phyloP scores from a whole-genome alignment of 768 basidiomycete species.

The Suillus sp. region DNA sequence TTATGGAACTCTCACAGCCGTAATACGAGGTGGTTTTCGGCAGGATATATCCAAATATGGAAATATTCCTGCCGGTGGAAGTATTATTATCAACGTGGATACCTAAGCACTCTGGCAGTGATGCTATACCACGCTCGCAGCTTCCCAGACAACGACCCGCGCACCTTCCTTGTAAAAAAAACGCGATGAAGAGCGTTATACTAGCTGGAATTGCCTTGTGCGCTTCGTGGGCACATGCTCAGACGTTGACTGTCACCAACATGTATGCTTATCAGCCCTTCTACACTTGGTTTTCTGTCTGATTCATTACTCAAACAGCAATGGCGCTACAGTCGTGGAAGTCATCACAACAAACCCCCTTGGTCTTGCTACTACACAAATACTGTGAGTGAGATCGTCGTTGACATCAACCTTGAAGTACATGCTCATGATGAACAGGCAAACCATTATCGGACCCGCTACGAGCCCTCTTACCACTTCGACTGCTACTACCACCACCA shows the following conservation, averaged over 20 bases:
- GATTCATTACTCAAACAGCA: conserved; percentile 32
- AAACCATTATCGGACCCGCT: conserved; percentile 20
- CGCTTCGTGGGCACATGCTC: conserved; percentile 36
- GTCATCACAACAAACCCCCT: conserved; percentile 42
- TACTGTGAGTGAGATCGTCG: conserved; percentile 39
- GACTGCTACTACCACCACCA: conserved; percentile 19
- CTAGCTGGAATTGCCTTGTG: conserved; percentile 23
- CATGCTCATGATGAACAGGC: conserved; percentile 18
- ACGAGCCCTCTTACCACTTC: conserved; percentile 19
- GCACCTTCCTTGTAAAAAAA: conserved; percentile 12
- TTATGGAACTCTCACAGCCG: conserved; percentile 7
- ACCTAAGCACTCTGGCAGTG: not conserved
- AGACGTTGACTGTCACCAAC: conserved; percentile 51
- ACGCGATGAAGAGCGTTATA: conserved; percentile 22
- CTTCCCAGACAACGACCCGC: conserved; percentile 7
- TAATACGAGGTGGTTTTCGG: not conserved
- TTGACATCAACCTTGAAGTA: not conserved
- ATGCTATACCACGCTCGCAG: not conserved
- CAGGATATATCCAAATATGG: not conserved
- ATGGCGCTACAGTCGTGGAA: conserved; percentile 55
- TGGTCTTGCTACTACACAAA: conserved; percentile 44
- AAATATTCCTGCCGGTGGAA: not conserved
- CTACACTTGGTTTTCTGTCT: not conserved
- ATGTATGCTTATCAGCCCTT: conserved; percentile 39
- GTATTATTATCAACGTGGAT: not conserved